Conservation (phyloP, 139 green algal genomes). For the Micractinium sp. region DNA sequence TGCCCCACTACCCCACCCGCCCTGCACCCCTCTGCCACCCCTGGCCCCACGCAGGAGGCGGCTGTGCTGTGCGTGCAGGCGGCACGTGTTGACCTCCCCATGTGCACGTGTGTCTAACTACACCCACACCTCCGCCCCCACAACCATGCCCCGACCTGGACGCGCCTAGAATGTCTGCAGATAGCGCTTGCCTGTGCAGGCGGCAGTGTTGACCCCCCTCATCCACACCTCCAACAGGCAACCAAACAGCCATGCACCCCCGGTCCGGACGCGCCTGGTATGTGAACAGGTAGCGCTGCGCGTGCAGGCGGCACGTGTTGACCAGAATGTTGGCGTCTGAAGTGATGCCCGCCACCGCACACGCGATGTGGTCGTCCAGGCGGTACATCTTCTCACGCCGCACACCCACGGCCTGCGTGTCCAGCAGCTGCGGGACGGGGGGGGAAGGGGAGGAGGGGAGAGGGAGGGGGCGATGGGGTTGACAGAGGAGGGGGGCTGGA, state of each 20-base stretch:
- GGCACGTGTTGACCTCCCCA: constrained; percentile 85
- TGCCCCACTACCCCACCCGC: no score
- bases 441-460: neutral
- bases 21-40: neutral
- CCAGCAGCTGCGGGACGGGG: constrained; percentile 78
- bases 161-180: no score
- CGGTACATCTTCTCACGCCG: constrained; percentile 98
- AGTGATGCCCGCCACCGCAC: constrained; percentile 96
- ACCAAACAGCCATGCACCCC: neutral
- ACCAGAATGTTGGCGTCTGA: constrained; percentile 99
- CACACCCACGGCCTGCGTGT: constrained; percentile 90
- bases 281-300: constrained; percentile 88
- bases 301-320: constrained; percentile 87
- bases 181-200: no score
- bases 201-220: no score
- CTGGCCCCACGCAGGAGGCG: constrained; percentile 44
- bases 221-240: no score
- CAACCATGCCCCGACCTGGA: no score
- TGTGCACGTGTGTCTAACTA: no score
- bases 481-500: neutral
- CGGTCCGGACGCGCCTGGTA: constrained; percentile 79
- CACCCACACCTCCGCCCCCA: neutral
- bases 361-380: constrained; percentile 96
- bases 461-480: neutral
- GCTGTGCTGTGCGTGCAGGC: constrained; percentile 87